Evolutionary conservation across 768 basidiomycete species (phyloP), one percentile per base, ranked within the genome.

Genomic region (Strobilomyces dryophilus): DNA sequence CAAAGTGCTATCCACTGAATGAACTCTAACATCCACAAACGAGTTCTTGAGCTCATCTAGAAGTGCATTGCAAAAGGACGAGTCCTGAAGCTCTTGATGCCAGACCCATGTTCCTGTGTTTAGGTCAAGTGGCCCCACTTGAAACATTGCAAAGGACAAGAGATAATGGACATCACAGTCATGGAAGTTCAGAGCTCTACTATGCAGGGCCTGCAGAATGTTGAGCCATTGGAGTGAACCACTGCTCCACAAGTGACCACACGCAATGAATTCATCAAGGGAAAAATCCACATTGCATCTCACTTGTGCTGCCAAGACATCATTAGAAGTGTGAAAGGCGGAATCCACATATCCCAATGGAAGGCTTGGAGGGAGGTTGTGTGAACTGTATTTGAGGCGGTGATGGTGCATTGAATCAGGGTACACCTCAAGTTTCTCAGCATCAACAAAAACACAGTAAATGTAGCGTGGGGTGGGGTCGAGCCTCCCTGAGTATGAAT

Each of bases 1-100:
- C 0, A 69, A 52, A 17, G 61, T 39, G 1, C 49, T 53, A 51
- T 71, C 63, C 40, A 52, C 72, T 70, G 8, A 37, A 24, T 37
- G 8, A 27, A n/a, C 26, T 10, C 47, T 11, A 9, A 37, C 17
- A 8, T 47, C 24, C 5, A 37, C 2, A 7, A 37, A 27, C 26
- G 29, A 27, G 9, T 0, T 8, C 1, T 47, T 24, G 7, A 47
- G 35, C 11, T 47, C 47, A n/a, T 29, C 24, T 11, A 47, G 47
- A 18, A 47, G 24, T 6, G 47, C 36, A 47, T 20, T 27, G 26
- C 36, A 47, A 18, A 47, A 47, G 11, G 15, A 20, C 6, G 26
- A 10, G 26, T 47, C 36, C 27, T 47, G 24, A 18, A 47, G 35
- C 7, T 36, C 46, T 20, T 47, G 45, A 35, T 46, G 45, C 45